These are phyloP conservation scores for Pseudovirgaria hyperparasitica DNA, from an alignment of 2,329 filamentous ascomycete genomes.

Conservation along the genomic window DNA sequence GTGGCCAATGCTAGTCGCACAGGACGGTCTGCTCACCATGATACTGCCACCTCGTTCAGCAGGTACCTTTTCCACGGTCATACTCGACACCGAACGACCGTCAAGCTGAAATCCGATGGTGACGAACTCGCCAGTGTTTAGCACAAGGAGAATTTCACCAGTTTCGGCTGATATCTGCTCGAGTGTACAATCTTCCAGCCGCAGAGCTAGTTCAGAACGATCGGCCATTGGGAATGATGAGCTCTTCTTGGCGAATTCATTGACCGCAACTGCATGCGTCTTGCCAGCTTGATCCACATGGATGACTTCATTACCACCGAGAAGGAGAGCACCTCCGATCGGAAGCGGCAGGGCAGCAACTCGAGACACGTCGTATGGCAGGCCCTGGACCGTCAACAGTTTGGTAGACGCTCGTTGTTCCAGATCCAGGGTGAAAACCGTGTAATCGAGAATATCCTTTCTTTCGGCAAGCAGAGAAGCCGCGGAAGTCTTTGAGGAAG, in stretches of 20 bases:
- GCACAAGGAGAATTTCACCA: slow-evolving; percentile 73
- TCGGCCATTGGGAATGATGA: slow-evolving; percentile 79
- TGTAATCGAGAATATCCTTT: slow-evolving; percentile 78
- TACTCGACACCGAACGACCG: slow-evolving; percentile 78
- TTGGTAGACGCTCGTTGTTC: slow-evolving; percentile 89
- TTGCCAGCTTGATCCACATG: slow-evolving; percentile 95
- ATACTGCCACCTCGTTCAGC: slow-evolving; percentile 50
- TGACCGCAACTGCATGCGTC: slow-evolving; percentile 82
- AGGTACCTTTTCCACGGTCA: slow-evolving; percentile 57
- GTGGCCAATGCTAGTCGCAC: slow-evolving; percentile 54
- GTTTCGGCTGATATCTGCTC: slow-evolving; percentile 64
- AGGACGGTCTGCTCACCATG: slow-evolving; percentile 52
- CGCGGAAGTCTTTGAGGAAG: slow-evolving; percentile 62
- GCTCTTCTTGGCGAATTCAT: slow-evolving; percentile 70
- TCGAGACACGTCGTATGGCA: slow-evolving; percentile 78
- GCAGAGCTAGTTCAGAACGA: slow-evolving; percentile 67
- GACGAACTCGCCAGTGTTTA: slow-evolving; percentile 61
- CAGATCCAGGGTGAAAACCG: slow-evolving; percentile 88
- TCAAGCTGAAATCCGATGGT: slow-evolving; percentile 76
- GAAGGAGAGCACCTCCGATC: slow-evolving; percentile 74
- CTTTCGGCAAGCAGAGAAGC: slow-evolving; percentile 59
- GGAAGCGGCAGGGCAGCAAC: slow-evolving; percentile 75
- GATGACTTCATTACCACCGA: slow-evolving; percentile 83
- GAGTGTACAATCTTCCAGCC: slow-evolving; percentile 68
- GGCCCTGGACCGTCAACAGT: slow-evolving; percentile 69